phyloP scores from a whole-genome alignment of 768 basidiomycete species.

The Rhodotorula babjevae region DNA sequence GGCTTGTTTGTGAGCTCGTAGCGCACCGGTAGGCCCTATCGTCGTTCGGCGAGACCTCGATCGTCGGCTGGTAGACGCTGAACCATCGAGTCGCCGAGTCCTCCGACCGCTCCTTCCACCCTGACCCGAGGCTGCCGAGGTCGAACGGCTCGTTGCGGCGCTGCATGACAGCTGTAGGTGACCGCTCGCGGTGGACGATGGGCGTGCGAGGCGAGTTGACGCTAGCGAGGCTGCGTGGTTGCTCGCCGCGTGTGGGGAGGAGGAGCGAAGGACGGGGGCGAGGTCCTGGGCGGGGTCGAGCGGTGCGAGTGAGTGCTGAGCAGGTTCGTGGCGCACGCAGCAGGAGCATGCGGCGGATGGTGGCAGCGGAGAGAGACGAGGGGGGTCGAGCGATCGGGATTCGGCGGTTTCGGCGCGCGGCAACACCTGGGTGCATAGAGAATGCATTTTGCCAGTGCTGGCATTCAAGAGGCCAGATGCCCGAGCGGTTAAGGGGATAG shows the following conservation, averaged over 20 bases:
- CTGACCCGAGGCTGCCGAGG: neutral
- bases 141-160: neutral
- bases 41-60: constrained; percentile 22
- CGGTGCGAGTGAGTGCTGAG: neutral
- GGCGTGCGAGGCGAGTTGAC: neutral
- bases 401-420: no score
- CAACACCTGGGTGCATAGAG: no score
- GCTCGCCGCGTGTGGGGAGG: no score
- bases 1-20: no score
- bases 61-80: neutral
- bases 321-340: no score
- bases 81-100: neutral
- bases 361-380: no score
- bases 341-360: no score
- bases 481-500: constrained; percentile 24
- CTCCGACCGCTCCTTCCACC: neutral
- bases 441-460: no score
- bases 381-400: no score
- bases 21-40: constrained; percentile 18
- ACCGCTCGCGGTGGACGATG: neutral
- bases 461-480: constrained; percentile 7
- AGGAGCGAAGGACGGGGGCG: neutral
- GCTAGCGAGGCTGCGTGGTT: neutral
- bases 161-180: neutral
- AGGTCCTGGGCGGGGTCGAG: no score